Evolutionary conservation across 192 early-diverging fungal species (phyloP).

Genomic region (Podila minutissima): DNA sequence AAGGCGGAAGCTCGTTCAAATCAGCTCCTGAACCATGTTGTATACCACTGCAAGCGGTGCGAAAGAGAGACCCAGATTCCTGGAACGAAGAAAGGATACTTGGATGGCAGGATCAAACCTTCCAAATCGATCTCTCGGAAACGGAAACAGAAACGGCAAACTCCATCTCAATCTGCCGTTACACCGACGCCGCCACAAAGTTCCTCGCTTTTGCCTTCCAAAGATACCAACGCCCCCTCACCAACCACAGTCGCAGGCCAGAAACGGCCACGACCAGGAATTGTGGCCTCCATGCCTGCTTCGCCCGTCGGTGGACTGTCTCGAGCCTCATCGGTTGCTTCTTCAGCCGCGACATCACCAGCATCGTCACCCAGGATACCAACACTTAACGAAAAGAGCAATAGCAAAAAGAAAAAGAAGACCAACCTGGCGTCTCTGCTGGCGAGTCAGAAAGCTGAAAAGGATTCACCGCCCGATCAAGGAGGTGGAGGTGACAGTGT

Average conservation of each 20-base stretch:
- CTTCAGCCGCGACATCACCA: slow-evolving; percentile 28
- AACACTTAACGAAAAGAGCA: slow-evolving; percentile 3
- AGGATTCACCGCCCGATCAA: slow-evolving; percentile 10
- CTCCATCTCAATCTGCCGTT: not conserved
- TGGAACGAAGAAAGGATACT: slow-evolving; percentile 40
- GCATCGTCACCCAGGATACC: slow-evolving; percentile 19
- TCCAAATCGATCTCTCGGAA: slow-evolving; percentile 21
- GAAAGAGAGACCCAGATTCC: slow-evolving; percentile 38
- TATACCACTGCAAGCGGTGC: slow-evolving; percentile 51
- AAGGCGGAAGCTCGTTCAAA: slow-evolving; percentile 24
- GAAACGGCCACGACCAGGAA: slow-evolving; percentile 1
- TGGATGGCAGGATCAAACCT: slow-evolving; percentile 17
- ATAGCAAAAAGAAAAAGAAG: slow-evolving; percentile 48
- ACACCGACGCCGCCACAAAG: not conserved
- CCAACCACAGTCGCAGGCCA: not conserved
- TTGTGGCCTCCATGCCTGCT: slow-evolving; percentile 9
- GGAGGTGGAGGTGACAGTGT: slow-evolving; percentile 27
- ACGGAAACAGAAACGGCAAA: slow-evolving; percentile 7
- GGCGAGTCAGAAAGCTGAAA: slow-evolving; percentile 31
- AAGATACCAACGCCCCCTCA: not conserved
- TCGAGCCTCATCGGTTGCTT: slow-evolving; percentile 3
- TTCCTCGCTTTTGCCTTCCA: not conserved
- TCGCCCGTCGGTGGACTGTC: slow-evolving; percentile 20
- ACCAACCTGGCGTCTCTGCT: slow-evolving; percentile 18
- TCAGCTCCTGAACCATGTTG: slow-evolving; percentile 39